Evolutionary conservation across 106 monocot genomes (phyloP).

Genomic region (Allium sativum): DNA sequence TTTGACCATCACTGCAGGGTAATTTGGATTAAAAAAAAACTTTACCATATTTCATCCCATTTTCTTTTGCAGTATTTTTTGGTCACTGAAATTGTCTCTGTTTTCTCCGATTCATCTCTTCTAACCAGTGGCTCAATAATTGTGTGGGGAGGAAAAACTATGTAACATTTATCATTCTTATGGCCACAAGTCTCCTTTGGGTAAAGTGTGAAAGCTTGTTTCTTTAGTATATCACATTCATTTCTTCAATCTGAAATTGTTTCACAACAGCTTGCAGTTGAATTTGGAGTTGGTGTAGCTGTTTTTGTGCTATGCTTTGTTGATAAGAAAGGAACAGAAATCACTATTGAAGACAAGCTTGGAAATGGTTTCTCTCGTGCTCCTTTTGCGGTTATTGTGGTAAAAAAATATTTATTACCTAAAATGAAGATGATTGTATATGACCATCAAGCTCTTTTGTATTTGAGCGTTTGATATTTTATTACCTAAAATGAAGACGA

Average conservation of each 20-base stretch:
- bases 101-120: background rate
- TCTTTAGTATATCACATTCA: background rate
- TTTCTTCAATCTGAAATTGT: slow-evolving; percentile 6
- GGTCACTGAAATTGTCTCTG: no score
- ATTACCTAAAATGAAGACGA: no score
- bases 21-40: slow-evolving; percentile 5
- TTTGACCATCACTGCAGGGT: slow-evolving; percentile 99
- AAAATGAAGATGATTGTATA: no score
- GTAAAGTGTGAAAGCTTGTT: slow-evolving; percentile 19
- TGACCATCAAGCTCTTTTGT: no score
- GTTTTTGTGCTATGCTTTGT: slow-evolving; percentile 92
- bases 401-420: slow-evolving; percentile 11
- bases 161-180: slow-evolving; percentile 78
- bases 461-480: no score
- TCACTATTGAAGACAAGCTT: slow-evolving; percentile 71
- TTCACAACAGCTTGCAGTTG: slow-evolving; percentile 64
- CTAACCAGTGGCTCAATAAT: slow-evolving; percentile 92
- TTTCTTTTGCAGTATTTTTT: no score
- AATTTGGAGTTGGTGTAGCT: slow-evolving; percentile 84
- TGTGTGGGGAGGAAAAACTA: slow-evolving; percentile 99
- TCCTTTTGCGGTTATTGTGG: slow-evolving; percentile 90
- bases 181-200: slow-evolving; percentile 89
- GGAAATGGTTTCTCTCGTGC: slow-evolving; percentile 95
- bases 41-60: background rate
- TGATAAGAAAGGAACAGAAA: slow-evolving; percentile 63